phyloP scores from a whole-genome alignment of 2,329 filamentous ascomycete species.

The Cordyceps tenuipes region DNA sequence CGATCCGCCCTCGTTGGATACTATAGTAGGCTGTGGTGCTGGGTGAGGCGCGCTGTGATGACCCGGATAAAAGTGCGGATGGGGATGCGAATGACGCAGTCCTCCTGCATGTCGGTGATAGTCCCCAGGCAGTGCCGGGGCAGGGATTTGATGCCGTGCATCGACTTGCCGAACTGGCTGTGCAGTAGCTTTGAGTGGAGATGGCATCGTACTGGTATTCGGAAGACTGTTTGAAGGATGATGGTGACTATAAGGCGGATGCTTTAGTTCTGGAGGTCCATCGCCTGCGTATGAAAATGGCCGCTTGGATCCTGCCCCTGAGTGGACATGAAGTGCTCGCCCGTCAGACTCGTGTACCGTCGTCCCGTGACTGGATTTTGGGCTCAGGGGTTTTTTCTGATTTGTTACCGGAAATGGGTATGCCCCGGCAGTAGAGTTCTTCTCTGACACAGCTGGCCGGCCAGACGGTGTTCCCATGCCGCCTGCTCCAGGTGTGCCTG shows the following conservation, averaged over 20 bases:
- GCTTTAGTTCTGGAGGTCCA: background rate
- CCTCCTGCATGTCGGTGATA: background rate
- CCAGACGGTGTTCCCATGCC: constrained; percentile 20
- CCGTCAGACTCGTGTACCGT: constrained; percentile 18
- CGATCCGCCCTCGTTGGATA: constrained; percentile 18
- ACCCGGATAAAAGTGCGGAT: constrained; percentile 10
- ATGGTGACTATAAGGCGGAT: background rate
- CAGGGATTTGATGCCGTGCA: background rate
- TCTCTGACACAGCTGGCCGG: constrained; percentile 23
- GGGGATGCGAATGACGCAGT: constrained; percentile 11
- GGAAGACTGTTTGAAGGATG: constrained; percentile 8
- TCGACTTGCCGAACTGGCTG: constrained; percentile 6
- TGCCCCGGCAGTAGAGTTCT: constrained; percentile 23
- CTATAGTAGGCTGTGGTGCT: constrained; percentile 16
- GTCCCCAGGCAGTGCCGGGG: background rate
- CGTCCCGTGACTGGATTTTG: constrained; percentile 21
- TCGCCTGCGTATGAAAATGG: constrained; percentile 17
- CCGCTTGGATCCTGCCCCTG: constrained; percentile 24
- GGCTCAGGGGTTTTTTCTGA: constrained; percentile 24
- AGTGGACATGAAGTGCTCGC: constrained; percentile 16
- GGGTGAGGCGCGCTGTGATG: constrained; percentile 15
- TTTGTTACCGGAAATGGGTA: constrained; percentile 25
- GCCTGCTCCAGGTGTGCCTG: constrained; percentile 23
- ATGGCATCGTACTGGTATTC: background rate
- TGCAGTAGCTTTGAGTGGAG: background rate